Percentiles rank a stretch among this genome's conserved stretches.
These are phyloP conservation scores for Sanghuangporus sanghuang DNA, from an alignment of 1,284 basidiomycete species.

Conservation along the genomic window DNA sequence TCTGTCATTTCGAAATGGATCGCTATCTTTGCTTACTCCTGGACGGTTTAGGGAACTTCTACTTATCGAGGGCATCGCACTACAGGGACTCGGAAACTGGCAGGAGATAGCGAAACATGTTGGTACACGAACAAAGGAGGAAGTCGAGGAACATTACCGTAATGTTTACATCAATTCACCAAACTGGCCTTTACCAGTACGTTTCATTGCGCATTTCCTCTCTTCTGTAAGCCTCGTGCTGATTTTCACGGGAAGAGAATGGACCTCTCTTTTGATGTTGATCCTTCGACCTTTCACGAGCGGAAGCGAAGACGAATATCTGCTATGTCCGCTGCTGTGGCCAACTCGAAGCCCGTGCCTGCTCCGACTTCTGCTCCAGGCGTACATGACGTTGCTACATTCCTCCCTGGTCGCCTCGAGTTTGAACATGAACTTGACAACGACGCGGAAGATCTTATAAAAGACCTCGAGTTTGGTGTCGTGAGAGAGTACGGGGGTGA, in stretches of 20 bases:
- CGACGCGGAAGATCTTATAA: conserved; percentile 92
- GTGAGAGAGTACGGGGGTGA: conserved; percentile 86
- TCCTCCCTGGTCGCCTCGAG: conserved; percentile 93
- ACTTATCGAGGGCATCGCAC: conserved; percentile 84
- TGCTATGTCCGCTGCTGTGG: conserved; percentile 50
- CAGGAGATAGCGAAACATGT: conserved; percentile 94
- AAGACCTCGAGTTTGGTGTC: conserved; percentile 93
- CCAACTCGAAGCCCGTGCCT: conserved; percentile 54
- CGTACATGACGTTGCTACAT: conserved; percentile 90
- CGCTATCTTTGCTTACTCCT: conserved; percentile 7
- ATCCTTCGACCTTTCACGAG: conserved; percentile 80
- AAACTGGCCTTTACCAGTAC: conserved; percentile 75
- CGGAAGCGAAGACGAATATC: conserved; percentile 85
- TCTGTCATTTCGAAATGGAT: conserved; percentile 13
- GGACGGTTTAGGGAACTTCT: conserved; percentile 68
- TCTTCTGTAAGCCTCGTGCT: conserved; percentile 3
- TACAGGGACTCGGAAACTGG: conserved; percentile 96
- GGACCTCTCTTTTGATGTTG: conserved; percentile 67
- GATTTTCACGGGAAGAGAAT: conserved; percentile 43
- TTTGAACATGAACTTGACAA: conserved; percentile 98
- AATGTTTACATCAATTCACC: conserved; percentile 77
- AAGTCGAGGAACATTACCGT: conserved; percentile 90
- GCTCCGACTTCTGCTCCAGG: conserved; percentile 90
- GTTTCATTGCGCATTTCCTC: conserved; percentile 22
- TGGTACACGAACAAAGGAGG: conserved; percentile 91